Evolutionary conservation across 176 grass and related monocot genomes (phyloP).

Genomic region (Calamus simplicifolius): DNA sequence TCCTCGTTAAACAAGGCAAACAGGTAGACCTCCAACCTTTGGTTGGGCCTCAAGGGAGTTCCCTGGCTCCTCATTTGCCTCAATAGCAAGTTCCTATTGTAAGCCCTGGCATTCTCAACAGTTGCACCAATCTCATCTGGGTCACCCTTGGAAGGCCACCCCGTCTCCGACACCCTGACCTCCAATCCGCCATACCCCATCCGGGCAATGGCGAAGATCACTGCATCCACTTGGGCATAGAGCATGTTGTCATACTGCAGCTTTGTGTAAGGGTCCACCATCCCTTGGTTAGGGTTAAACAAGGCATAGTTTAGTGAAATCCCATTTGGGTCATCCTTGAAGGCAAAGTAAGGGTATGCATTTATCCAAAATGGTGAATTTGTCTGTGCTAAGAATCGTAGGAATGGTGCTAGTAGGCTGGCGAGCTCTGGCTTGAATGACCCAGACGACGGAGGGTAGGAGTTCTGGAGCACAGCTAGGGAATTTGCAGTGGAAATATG

Average conservation of each 20-base stretch:
- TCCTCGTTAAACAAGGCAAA: conserved; percentile 98
- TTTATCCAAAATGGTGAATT: conserved; percentile 81
- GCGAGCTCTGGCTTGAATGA: conserved; percentile 51
- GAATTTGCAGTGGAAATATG: conserved; percentile 75
- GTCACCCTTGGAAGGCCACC: conserved; percentile 95
- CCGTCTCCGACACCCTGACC: conserved; percentile 84
- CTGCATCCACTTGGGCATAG: conserved; percentile 94
- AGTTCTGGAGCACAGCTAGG: conserved; percentile 65
- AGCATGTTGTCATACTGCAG: conserved; percentile 95
- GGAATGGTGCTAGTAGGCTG: conserved; percentile 44
- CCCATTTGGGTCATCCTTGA: conserved; percentile 47
- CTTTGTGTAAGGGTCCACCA: conserved; percentile 66
- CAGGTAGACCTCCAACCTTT: conserved; percentile 70
- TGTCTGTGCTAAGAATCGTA: conserved; percentile 58
- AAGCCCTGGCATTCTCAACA: conserved; percentile 60
- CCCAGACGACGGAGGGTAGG: conserved; percentile 82
- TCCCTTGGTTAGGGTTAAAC: conserved; percentile 45
- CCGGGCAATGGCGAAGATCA: conserved; percentile 53
- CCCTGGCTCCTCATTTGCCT: conserved; percentile 59
- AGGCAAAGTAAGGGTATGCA: conserved; percentile 89
- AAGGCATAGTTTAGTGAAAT: conserved; percentile 62
- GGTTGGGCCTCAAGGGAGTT: conserved; percentile 67
- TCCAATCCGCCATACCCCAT: conserved; percentile 49
- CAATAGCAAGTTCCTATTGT: conserved; percentile 75
- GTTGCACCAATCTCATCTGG: conserved; percentile 61